phyloP scores from a whole-genome alignment of 768 basidiomycete genomes.

The Lactarius tabidus region DNA sequence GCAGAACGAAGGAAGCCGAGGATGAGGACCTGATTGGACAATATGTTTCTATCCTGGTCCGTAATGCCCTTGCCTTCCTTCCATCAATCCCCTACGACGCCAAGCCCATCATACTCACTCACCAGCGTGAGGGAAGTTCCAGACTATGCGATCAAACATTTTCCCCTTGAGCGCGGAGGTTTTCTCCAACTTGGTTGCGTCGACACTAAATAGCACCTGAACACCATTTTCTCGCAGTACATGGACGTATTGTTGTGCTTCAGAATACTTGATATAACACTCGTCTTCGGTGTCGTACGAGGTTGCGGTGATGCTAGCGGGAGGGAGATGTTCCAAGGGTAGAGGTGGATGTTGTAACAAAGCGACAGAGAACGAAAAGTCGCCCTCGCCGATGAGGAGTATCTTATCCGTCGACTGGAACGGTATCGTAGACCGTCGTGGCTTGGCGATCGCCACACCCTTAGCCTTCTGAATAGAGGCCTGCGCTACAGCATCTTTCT shows the following conservation, averaged over 20 bases:
- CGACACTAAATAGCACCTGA: constrained; percentile 73
- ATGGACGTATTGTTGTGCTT: constrained; percentile 55
- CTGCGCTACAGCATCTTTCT: constrained; percentile 50
- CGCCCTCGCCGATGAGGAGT: constrained; percentile 86
- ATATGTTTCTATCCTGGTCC: constrained; percentile 90
- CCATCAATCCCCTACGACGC: constrained; percentile 6
- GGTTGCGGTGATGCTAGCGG: constrained; percentile 75
- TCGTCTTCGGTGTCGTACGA: constrained; percentile 75
- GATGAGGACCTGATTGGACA: constrained; percentile 81
- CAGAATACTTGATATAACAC: constrained; percentile 81
- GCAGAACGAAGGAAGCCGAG: constrained; percentile 79
- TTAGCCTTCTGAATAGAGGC: constrained; percentile 47
- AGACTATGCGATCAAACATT: constrained; percentile 76
- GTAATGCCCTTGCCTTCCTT: constrained; percentile 77
- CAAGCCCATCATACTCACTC: constrained; percentile 27
- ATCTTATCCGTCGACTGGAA: constrained; percentile 63
- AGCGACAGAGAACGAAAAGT: constrained; percentile 87
- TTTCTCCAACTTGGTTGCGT: constrained; percentile 75
- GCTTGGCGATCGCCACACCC: constrained; percentile 32
- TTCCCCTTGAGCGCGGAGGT: constrained; percentile 51
- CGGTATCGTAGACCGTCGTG: constrained; percentile 51
- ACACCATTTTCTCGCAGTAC: constrained; percentile 56
- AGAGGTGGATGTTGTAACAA: constrained; percentile 49
- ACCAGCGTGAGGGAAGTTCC: constrained; percentile 98
- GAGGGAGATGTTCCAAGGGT: constrained; percentile 49